Percentiles rank a stretch among this genome's conserved stretches.
These are phyloP conservation scores for Sisymbrium altissimum DNA, from an alignment of 345 rosid species.

Conservation along the genomic window DNA sequence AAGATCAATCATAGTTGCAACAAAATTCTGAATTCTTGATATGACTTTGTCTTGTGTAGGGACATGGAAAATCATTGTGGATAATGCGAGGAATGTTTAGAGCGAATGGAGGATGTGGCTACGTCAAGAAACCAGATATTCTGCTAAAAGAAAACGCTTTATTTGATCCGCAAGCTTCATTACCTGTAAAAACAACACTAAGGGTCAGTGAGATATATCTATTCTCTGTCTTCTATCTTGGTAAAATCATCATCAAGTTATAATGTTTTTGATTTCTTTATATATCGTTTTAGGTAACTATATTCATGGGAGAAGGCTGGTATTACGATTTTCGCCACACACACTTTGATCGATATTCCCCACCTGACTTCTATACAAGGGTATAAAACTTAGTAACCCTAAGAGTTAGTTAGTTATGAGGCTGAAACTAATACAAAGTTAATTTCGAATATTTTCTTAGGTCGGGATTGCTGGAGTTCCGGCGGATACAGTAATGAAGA, in stretches of 20 bases:
- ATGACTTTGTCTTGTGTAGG: neutral
- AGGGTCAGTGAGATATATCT: conserved; percentile 47
- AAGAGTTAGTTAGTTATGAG: neutral
- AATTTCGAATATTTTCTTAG: neutral
- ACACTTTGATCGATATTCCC: neutral
- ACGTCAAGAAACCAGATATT: neutral
- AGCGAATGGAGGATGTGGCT: neutral
- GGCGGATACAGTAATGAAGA: neutral
- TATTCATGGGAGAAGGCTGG: conserved; percentile 1
- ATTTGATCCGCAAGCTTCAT: conserved; percentile 55
- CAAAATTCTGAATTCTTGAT: neutral
- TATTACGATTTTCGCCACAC: neutral
- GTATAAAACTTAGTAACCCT: neutral
- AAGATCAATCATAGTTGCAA: neutral
- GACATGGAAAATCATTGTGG: neutral
- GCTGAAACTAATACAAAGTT: neutral
- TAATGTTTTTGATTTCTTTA: neutral
- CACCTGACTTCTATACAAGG: neutral
- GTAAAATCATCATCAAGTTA: neutral
- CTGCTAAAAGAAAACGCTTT: conserved; percentile 11
- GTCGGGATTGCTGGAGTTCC: neutral
- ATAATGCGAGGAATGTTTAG: neutral
- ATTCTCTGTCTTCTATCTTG: neutral
- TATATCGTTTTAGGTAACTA: neutral
- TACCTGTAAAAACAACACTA: conserved; percentile 55